phyloP scores from a whole-genome alignment of 2,329 filamentous ascomycete species.

The Zasmidium cellare region DNA sequence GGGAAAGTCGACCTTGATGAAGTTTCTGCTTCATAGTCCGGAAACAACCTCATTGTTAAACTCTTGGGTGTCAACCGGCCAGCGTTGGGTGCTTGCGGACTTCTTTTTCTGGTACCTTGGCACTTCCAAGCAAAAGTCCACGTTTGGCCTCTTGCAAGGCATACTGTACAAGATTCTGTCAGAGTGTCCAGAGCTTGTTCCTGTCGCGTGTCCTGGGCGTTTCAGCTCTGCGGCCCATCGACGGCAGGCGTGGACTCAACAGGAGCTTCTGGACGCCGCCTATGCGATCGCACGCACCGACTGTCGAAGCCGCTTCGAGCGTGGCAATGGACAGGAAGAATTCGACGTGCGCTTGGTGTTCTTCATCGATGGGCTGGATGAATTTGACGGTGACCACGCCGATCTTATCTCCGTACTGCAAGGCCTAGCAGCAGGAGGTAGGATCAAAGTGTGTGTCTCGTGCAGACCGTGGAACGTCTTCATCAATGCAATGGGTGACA shows the following conservation, averaged over 20 bases:
- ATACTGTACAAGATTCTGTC: slow-evolving; percentile 16
- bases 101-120: slow-evolving; percentile 21
- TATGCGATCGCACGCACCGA: not conserved
- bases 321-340: too few relatives aligned
- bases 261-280: not conserved
- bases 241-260: not conserved
- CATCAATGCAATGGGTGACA: slow-evolving; percentile 4
- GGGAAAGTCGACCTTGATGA: slow-evolving; percentile 20
- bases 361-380: slow-evolving; percentile 25
- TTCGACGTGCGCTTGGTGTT: slow-evolving; percentile 2
- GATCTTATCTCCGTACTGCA: slow-evolving; percentile 5
- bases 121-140: slow-evolving; percentile 9
- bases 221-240: too few relatives aligned
- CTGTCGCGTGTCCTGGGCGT: too few relatives aligned
- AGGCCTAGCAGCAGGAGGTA: not conserved
- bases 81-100: not conserved
- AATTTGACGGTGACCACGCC: slow-evolving; percentile 17
- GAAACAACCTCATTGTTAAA: not conserved
- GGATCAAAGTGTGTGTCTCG: slow-evolving; percentile 20
- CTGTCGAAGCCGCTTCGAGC: slow-evolving; percentile 1
- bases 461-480: slow-evolving; percentile 20
- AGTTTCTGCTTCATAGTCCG: slow-evolving; percentile 1
- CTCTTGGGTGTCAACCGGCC: not conserved
- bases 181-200: slow-evolving; percentile 9
- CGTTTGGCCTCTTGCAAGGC: slow-evolving; percentile 16